phyloP scores from a whole-genome alignment of 1,284 basidiomycete genomes.

The Pterulicium gracile region DNA sequence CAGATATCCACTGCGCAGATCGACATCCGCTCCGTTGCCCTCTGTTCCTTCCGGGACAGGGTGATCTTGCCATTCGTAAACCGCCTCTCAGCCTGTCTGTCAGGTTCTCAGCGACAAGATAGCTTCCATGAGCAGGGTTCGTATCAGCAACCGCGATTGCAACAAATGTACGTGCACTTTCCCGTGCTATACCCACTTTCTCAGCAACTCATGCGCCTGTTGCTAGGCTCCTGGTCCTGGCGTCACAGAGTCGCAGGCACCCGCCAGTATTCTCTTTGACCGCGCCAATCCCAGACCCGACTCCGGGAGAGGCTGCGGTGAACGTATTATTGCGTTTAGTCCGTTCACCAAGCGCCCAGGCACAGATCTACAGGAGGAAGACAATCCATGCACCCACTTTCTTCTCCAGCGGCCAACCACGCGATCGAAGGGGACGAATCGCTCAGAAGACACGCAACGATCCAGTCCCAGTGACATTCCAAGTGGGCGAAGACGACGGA shows the following conservation, averaged over 20 bases:
- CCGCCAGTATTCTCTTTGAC: slow-evolving; percentile 42
- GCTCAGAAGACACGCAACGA: slow-evolving; percentile 34
- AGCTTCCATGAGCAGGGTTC: slow-evolving; percentile 35
- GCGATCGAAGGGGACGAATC: slow-evolving; percentile 67
- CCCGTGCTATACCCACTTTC: not conserved
- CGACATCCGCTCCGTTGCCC: slow-evolving; percentile 71
- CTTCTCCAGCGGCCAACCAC: slow-evolving; percentile 56
- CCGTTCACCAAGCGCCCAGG: slow-evolving; percentile 27
- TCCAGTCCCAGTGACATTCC: slow-evolving; percentile 15
- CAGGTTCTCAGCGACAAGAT: slow-evolving; percentile 38
- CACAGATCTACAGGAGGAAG: slow-evolving; percentile 19
- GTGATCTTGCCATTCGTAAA: slow-evolving; percentile 58
- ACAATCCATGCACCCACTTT: slow-evolving; percentile 49
- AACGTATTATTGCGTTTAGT: slow-evolving; percentile 50
- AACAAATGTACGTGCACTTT: slow-evolving; percentile 51
- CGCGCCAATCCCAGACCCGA: slow-evolving; percentile 39
- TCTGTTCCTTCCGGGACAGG: slow-evolving; percentile 74
- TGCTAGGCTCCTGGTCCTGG: slow-evolving; percentile 64
- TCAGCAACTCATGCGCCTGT: slow-evolving; percentile 1
- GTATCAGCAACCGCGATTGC: slow-evolving; percentile 54
- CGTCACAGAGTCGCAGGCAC: slow-evolving; percentile 48
- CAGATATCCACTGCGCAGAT: slow-evolving; percentile 33
- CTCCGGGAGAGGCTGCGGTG: slow-evolving; percentile 51
- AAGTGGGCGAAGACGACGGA: slow-evolving; percentile 23
- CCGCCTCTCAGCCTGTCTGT: slow-evolving; percentile 44